Percentiles rank a stretch among this genome's conserved stretches.
These are phyloP conservation scores for Trichoderma reesei DNA, from an alignment of 495 filamentous ascomycete genomes.

Conservation along the genomic window DNA sequence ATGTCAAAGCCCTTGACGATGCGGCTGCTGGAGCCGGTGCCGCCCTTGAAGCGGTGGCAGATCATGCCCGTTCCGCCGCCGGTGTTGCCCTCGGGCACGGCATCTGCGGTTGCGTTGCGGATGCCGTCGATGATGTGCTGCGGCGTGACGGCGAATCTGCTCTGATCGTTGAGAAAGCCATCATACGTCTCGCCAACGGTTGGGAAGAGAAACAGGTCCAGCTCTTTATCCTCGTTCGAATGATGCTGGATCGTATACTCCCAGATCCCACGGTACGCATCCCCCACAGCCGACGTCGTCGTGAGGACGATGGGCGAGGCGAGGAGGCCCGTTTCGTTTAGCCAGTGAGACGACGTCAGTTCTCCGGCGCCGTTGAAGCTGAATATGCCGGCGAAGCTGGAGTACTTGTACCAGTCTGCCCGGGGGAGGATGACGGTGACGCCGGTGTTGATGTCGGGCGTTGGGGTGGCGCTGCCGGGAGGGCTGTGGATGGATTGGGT, in stretches of 20 bases:
- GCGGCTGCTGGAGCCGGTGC: constrained; percentile 40
- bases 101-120: constrained; percentile 25
- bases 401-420: constrained; percentile 34
- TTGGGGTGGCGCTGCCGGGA: background rate
- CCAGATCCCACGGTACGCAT: constrained; percentile 39
- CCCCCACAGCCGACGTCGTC: constrained; percentile 39
- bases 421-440: constrained; percentile 44
- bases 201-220: constrained; percentile 39
- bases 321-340: constrained; percentile 41
- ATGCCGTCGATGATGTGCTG: constrained; percentile 35
- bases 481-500: constrained; percentile 31
- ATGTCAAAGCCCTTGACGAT: constrained; percentile 28
- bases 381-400: constrained; percentile 41
- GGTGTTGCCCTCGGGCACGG: constrained; percentile 39
- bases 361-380: constrained; percentile 46
- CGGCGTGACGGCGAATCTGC: constrained; percentile 30
- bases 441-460: constrained; percentile 35
- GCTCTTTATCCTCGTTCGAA: constrained; percentile 19
- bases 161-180: constrained; percentile 37
- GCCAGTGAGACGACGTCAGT: constrained; percentile 43
- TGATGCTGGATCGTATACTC: constrained; percentile 36
- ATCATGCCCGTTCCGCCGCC: constrained; percentile 48
- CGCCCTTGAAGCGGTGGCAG: constrained; percentile 42
- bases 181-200: constrained; percentile 46
- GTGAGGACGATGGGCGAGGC: constrained; percentile 43